phyloP scores from a whole-genome alignment of 2,329 filamentous ascomycete genomes.

The Corniculantispora saksenae region DNA sequence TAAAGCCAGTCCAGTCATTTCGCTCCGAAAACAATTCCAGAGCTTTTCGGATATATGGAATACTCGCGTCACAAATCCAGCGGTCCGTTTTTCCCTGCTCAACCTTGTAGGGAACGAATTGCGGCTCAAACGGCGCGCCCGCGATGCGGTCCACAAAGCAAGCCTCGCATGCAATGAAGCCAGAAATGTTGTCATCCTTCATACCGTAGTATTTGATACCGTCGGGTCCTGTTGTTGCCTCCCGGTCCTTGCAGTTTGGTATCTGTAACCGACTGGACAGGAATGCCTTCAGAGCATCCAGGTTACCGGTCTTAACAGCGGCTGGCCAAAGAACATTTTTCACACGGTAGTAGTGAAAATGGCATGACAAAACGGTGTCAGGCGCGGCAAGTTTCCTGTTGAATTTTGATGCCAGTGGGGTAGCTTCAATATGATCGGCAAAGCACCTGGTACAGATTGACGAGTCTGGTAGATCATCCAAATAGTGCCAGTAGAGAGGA shows the following conservation, averaged over 20 bases:
- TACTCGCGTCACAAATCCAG: conserved; percentile 37
- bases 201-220: conserved; percentile 36
- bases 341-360: conserved; percentile 35
- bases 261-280: conserved; percentile 30
- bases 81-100: conserved; percentile 29
- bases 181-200: conserved; percentile 30
- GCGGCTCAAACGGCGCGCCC: conserved; percentile 30
- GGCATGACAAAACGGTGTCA: conserved; percentile 32
- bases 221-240: conserved; percentile 25
- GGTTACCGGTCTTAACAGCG: conserved; percentile 29
- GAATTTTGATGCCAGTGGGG: conserved; percentile 33
- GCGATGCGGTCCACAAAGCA: conserved; percentile 38
- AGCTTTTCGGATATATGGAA: conserved; percentile 28
- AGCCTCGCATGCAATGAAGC: conserved; percentile 40
- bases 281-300: conserved; percentile 30
- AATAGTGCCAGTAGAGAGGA: conserved; percentile 34
- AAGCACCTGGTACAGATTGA: conserved; percentile 45
- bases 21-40: conserved; percentile 24
- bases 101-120: conserved; percentile 29
- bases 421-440: conserved; percentile 36
- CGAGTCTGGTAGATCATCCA: conserved; percentile 31
- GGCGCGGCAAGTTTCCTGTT: conserved; percentile 23
- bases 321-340: conserved; percentile 36
- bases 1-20: conserved; percentile 35
- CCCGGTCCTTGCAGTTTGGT: conserved; percentile 32